A percentile compares a stretch with the other conserved stretches of the same genome.
Evolutionary conservation across 352 stramenopile species (phyloP).

Genomic region (Sclerospora graminicola): DNA sequence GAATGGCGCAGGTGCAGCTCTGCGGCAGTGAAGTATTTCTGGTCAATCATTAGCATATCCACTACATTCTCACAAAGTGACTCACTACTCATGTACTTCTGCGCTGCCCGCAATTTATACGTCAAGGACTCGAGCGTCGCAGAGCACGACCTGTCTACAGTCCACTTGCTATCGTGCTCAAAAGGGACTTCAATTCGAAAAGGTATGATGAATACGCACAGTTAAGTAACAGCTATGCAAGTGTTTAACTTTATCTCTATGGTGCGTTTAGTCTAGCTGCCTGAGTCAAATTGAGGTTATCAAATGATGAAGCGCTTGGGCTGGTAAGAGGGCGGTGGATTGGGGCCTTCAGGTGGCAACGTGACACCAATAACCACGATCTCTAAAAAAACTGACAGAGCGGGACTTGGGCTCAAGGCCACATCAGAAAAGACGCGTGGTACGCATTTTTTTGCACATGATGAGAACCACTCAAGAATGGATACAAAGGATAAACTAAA

Average conservation of each 20-base stretch:
- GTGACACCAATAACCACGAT: no score
- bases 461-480: constrained; percentile 24
- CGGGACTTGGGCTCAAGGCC: constrained; percentile 19
- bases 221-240: no score
- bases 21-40: constrained; percentile 17
- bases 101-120: not conserved
- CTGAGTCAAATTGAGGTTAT: constrained; percentile 55
- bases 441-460: constrained; percentile 32
- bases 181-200: no score
- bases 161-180: no score
- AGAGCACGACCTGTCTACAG: constrained; percentile 46
- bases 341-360: no score
- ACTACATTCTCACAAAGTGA: no score
- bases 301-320: constrained; percentile 49
- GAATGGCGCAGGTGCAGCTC: constrained; percentile 20
- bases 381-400: constrained; percentile 43
- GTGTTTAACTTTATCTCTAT: not conserved
- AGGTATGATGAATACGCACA: no score
- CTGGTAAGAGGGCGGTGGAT: constrained; percentile 33
- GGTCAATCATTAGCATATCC: constrained; percentile 11
- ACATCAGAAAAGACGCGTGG: constrained; percentile 19
- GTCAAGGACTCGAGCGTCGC: no score
- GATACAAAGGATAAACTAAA: constrained; percentile 26
- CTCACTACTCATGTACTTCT: no score
- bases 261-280: constrained; percentile 45